Evolutionary conservation across 2,329 filamentous ascomycete species (phyloP).

Genomic region (Emmonsia crescens): DNA sequence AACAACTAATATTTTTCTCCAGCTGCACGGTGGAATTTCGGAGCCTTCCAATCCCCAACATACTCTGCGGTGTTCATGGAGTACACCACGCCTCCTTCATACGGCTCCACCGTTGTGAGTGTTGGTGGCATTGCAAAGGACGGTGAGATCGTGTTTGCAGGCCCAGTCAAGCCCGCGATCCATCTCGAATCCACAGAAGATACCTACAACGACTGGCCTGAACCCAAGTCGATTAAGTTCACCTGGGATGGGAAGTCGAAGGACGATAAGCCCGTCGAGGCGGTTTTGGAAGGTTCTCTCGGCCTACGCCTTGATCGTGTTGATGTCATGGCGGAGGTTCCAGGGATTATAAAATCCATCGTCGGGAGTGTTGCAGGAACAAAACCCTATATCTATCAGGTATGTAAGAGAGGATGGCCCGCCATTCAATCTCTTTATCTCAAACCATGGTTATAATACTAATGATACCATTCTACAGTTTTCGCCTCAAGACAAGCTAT

Average conservation of each 20-base stretch:
- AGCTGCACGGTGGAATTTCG: conserved; percentile 86
- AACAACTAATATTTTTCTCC: background rate
- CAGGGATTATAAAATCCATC: conserved; percentile 89
- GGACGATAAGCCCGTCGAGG: conserved; percentile 63
- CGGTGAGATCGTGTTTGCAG: conserved; percentile 65
- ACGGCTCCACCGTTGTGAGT: conserved; percentile 72
- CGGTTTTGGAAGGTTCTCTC: conserved; percentile 57
- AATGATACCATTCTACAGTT: conserved; percentile 46
- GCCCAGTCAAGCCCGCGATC: conserved; percentile 51
- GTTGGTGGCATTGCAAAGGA: conserved; percentile 76
- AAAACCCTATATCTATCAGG: conserved; percentile 96
- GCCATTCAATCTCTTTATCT: background rate
- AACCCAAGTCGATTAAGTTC: conserved; percentile 64
- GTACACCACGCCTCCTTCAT: conserved; percentile 86
- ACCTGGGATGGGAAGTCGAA: conserved; percentile 68
- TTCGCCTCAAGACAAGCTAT: conserved; percentile 52
- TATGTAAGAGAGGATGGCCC: conserved; percentile 30
- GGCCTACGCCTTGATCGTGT: conserved; percentile 66
- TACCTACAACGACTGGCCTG: conserved; percentile 74
- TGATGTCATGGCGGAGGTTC: conserved; percentile 94
- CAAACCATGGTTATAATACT: conserved; percentile 13
- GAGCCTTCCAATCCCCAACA: conserved; percentile 75
- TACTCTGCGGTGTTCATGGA: conserved; percentile 93
- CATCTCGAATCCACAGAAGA: conserved; percentile 65
- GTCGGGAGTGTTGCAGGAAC: conserved; percentile 81